Base-by-base conservation (phyloP, 1,139 yeast genomes). In the Suzukiozyma palmioleophila region DNA sequence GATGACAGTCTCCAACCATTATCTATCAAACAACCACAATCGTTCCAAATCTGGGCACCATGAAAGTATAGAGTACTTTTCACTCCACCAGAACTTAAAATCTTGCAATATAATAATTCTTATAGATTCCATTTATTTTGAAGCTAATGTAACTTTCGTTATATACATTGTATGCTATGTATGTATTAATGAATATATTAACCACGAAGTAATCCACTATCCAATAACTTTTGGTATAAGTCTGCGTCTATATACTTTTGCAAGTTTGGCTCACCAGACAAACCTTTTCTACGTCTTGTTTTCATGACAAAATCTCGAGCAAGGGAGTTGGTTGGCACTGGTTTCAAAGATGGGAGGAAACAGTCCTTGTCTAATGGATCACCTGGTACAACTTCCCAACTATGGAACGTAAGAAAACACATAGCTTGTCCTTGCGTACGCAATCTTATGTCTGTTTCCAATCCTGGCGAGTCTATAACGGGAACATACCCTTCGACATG, bases 221-320 rank as follows among this genome's bases (percentile, higher is more conserved):
- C 78, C 44, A 66, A 66, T 46, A 88, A 59, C 45, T 77, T 76
- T 7, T 65, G 65, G 47, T 73, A 77, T 22, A 85, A 60, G 1
- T 77, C 83, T 1, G 66, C 60, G 41, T 84, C 95, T 29, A 92
- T 73, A 53, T 83, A 88, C 50, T 81, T 82, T 40, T 76, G 73
- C 41, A 90, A 58, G 3, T 77, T 73, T 5, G 96, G 95, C 36
- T 86, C 95, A 14, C 84, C 92, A n/a, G 74, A 68, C 43, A 81
- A 58, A 0, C 97, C 97, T 57, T 89, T 90, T 49, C 97, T 73
- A 49, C 81, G 78, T 56, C 99, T 73, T 0, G 97, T 89, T 60
- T 94, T 94, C 61, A 86, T 64, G 34, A 89, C 83, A 53, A 90
- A 88, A 59, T 94, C 98, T 43, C 98, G 69, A 0, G 96, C 92